Evolutionary conservation across 257 asterid genomes (phyloP), one percentile per base, ranked within the genome.

Genomic region (Prunella vulgaris): DNA sequence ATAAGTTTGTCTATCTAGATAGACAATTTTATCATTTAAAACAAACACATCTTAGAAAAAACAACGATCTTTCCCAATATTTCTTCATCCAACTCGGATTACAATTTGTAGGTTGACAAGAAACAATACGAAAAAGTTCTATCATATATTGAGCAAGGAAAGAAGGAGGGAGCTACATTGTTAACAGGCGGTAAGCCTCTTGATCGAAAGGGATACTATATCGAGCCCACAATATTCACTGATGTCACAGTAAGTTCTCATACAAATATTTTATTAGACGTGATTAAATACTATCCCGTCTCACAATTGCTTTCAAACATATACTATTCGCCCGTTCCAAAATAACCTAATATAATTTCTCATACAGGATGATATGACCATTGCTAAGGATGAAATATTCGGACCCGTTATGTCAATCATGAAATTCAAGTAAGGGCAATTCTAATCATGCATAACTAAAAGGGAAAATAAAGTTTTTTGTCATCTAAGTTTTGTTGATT

Each of bases 341-440:
- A n/a, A n/a, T n/a, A n/a, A n/a, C n/a, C n/a, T n/a, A n/a, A n/a
- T n/a, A n/a, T n/a, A n/a, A n/a, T n/a, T n/a, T n/a, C n/a, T 18
- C 21, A 35, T 17, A 57, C 18, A 88, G 96, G 93, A 86, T 63
- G 87, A 83, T 38, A 88, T 84, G 93, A 68, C 49, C 1, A 89
- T 89, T 2, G 92, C 94, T 10, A 78, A 74, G 72, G 96, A 87
- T 10, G 96, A 89, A 64, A 89, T 89, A 35, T 89, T 89, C 51
- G 96, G 96, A 40, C 96, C 96, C 10, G 90, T 89, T 0, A 89
- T 87, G 80, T 87, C 94, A 1, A 51, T 89, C 42, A 53, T 89
- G 82, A 86, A 85, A 74, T 88, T 86, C 88, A 80, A 79, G 96
- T 88, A 76, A 74, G 89, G n/a, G 21, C 49, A 13, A 1, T 10